Evolutionary conservation across 2,329 filamentous ascomycete species (phyloP).

Genomic region (Phialophora tarda): DNA sequence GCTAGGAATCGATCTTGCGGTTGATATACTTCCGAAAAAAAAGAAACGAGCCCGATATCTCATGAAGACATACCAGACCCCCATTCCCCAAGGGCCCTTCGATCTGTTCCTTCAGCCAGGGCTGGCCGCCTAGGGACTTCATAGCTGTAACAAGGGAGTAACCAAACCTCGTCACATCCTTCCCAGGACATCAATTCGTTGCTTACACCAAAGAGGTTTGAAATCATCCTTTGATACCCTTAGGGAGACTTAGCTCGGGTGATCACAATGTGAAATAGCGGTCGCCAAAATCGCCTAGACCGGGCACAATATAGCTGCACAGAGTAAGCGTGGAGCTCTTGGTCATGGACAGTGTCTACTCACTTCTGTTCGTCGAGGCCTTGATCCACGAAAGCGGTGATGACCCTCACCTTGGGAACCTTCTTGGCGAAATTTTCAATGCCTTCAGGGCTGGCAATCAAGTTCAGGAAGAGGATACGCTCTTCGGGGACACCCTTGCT

Average conservation of each 20-base stretch:
- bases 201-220: not conserved
- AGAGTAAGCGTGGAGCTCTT: constrained; percentile 14
- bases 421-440: constrained; percentile 85
- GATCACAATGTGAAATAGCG: constrained; percentile 38
- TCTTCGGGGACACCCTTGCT: constrained; percentile 91
- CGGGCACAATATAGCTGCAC: constrained; percentile 46
- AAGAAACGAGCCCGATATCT: not conserved
- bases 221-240: not conserved
- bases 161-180: not conserved
- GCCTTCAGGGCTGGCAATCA: constrained; percentile 96
- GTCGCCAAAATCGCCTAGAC: constrained; percentile 49
- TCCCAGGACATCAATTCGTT: not conserved
- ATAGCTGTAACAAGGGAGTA: not conserved
- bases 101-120: not conserved
- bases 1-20: not conserved
- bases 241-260: not conserved
- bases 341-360: constrained; percentile 44
- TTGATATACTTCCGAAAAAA: not conserved
- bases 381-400: constrained; percentile 94
- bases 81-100: no score
- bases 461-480: constrained; percentile 91
- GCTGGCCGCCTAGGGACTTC: not conserved
- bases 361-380: constrained; percentile 98
- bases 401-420: constrained; percentile 86
- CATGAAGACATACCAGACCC: not conserved